These are phyloP conservation scores for Aspergillus unguis DNA, from an alignment of 2,329 filamentous ascomycete genomes.

Conservation along the genomic window DNA sequence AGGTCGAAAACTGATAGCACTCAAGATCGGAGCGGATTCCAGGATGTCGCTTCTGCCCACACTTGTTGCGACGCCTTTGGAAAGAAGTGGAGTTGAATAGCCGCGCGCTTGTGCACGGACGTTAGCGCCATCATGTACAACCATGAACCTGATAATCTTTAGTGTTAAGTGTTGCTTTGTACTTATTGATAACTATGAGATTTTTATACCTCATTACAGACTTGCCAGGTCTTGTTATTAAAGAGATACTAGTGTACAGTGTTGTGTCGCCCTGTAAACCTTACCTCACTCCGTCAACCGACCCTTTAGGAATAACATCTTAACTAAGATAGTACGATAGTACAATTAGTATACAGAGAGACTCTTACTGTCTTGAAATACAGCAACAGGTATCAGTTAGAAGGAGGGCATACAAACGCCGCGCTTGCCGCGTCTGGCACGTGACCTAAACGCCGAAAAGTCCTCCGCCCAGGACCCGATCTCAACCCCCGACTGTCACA, in stretches of 20 bases:
- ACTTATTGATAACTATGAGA: neutral
- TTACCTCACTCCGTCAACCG: no score
- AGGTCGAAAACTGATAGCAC: constrained; percentile 6
- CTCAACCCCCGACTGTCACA: constrained; percentile 10
- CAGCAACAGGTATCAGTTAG: no score
- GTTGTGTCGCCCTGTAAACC: no score
- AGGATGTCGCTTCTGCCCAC: constrained; percentile 20
- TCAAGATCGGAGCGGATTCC: constrained; percentile 15
- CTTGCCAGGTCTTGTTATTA: no score
- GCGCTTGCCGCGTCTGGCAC: constrained; percentile 14
- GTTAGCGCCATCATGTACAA: neutral
- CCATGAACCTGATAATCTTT: no score
- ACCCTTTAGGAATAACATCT: no score
- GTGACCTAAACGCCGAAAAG: constrained; percentile 25
- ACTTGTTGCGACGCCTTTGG: constrained; percentile 24
- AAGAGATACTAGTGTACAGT: no score
- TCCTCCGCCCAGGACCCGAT: constrained; percentile 22
- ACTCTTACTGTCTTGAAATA: no score
- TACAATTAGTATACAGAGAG: no score
- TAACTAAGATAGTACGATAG: no score
- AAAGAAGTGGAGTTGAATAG: constrained; percentile 25
- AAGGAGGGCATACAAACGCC: neutral
- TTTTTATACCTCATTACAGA: neutral
- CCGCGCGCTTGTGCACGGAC: constrained; percentile 26
- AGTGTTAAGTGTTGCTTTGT: no score